Evolutionary conservation across 768 basidiomycete genomes (phyloP), one percentile per base, ranked within the genome.

Genomic region (Termitomyces bulborhizus): DNA sequence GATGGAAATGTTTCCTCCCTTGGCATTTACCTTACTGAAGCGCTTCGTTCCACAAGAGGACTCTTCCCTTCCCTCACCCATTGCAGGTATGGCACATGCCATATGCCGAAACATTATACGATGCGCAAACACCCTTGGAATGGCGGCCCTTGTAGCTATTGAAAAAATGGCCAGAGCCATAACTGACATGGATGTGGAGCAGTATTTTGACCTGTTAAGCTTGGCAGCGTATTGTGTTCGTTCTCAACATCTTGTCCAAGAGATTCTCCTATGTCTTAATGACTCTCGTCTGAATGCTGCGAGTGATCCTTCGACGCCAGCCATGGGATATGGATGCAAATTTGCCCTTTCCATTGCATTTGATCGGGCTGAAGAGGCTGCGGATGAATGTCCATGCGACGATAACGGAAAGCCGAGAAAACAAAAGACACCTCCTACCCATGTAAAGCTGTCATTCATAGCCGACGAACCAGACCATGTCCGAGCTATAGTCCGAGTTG

Each of bases 331-430:
- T 61, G 76, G 75, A 1, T 78, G 80, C 59, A 81, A 79, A 50
- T 76, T 83, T 34, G 78, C 79, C 0, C 71, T 86, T 1, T 78
- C 76, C 6, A 73, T 86, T 29, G 77, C 76, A 1, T 84, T 84
- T 54, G 85, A 86, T 56, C 75, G 82, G 12, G 82, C 81, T 1
- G 84, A 87, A 59, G 85, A 86, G 60, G 85, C 84, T 5, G 77
- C 77, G 1, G 83, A 85, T 55, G 76, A 79, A 60, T 87, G 84
- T 63, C 84, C 84, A 7, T 86, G 84, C 53, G 78, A 84, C 56
- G 82, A 84, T n/a, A 69, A 74, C 13, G 85, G 85, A 2, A 70
- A 73, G 49, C 80, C 81, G 4, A 72, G 68, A 56, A 73, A 68
- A 47, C 80, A 80, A 56, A 65, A 70, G 11, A 74, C 68, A 1